Evolutionary conservation across 805 yeast genomes (phyloP).

Genomic region (Candida pini): DNA sequence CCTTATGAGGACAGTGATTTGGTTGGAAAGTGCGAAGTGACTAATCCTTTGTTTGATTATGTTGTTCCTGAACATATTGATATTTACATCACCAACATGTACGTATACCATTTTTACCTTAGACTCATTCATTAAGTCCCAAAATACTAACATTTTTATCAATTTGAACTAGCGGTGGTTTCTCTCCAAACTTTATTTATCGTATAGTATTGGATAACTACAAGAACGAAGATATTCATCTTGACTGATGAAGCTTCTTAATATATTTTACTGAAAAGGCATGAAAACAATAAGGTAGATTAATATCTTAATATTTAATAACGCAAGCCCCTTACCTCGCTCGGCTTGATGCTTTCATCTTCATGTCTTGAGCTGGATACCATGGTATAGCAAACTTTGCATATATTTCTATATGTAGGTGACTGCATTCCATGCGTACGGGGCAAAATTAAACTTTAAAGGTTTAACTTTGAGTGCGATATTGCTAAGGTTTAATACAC

Average conservation of each 20-base stretch:
- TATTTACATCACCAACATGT: conserved; percentile 85
- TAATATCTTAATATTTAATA: background rate
- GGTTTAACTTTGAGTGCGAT: conserved; percentile 58
- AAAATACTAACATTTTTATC: conserved; percentile 2
- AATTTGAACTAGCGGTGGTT: conserved; percentile 57
- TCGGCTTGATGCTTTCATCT: conserved; percentile 36
- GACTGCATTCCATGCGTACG: conserved; percentile 22
- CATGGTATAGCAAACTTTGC: no score
- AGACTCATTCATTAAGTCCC: background rate
- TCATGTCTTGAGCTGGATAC: conserved; percentile 62
- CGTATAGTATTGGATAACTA: conserved; percentile 94
- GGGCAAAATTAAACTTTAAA: conserved; percentile 40
- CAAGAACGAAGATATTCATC: conserved; percentile 71
- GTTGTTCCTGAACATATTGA: conserved; percentile 92
- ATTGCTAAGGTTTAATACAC: conserved; percentile 29
- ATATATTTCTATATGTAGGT: no score
- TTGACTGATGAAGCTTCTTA: conserved; percentile 31
- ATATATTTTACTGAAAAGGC: no score
- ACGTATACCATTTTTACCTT: conserved; percentile 17
- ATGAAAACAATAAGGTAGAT: no score
- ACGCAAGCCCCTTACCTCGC: conserved; percentile 57
- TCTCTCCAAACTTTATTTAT: conserved; percentile 92
- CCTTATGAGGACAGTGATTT: conserved; percentile 66
- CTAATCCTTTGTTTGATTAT: conserved; percentile 87
- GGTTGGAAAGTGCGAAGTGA: conserved; percentile 69